These are phyloP conservation scores for Strobilomyces dryophilus DNA, from an alignment of 768 basidiomycete species.

Conservation along the genomic window DNA sequence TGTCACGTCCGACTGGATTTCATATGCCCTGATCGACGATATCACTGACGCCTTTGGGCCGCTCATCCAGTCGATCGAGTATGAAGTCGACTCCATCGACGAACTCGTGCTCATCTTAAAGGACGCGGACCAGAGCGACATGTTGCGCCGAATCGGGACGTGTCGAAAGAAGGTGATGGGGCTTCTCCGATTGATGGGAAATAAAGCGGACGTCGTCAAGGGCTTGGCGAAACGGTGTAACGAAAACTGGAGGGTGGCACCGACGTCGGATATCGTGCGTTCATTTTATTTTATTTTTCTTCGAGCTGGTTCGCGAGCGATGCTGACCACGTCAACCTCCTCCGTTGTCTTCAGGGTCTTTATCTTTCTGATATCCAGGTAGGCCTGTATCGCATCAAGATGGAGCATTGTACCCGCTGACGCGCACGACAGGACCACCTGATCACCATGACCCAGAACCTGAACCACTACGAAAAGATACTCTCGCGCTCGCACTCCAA, in stretches of 20 bases:
- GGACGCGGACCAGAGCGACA: constrained; percentile 74
- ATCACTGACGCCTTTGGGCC: constrained; percentile 99
- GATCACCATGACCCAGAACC: constrained; percentile 99
- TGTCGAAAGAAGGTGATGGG: constrained; percentile 99
- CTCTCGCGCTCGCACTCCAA: constrained; percentile 98
- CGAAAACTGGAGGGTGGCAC: constrained; percentile 98
- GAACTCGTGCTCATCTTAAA: constrained; percentile 96
- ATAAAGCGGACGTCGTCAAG: constrained; percentile 99
- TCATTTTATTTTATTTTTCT: background rate
- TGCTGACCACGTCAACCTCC: background rate
- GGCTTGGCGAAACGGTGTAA: constrained; percentile 97
- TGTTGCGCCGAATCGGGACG: constrained; percentile 94
- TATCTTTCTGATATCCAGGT: constrained; percentile 95
- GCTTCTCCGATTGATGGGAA: constrained; percentile 91
- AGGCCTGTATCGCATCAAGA: background rate
- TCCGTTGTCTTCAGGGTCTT: constrained; percentile 56
- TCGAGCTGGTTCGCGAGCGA: background rate
- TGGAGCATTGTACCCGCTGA: constrained; percentile 1
- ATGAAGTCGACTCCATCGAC: constrained; percentile 98
- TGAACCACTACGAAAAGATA: constrained; percentile 99
- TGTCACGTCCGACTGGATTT: constrained; percentile 99
- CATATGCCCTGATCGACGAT: constrained; percentile 98
- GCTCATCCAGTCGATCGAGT: constrained; percentile 96
- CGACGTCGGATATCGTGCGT: constrained; percentile 91
- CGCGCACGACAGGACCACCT: constrained; percentile 67